Evolutionary conservation across 1,284 basidiomycete genomes (phyloP).

Genomic region (Rhodofomes roseus): DNA sequence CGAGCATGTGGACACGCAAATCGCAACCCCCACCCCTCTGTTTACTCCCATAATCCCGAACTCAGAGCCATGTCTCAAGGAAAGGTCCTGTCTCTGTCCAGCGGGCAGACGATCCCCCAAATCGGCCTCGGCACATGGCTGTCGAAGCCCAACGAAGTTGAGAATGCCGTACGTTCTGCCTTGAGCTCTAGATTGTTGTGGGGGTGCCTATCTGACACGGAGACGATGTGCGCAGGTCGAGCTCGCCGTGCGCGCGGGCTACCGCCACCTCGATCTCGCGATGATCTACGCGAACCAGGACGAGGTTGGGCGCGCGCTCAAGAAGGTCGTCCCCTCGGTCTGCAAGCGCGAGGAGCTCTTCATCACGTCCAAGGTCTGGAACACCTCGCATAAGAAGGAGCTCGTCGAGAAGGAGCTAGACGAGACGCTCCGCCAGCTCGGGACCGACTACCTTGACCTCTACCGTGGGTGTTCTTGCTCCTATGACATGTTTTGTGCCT

Average conservation of each 20-base stretch:
- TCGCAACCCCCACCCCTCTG: neutral
- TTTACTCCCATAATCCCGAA: neutral
- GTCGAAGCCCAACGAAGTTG: conserved; percentile 73
- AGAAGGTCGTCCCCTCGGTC: conserved; percentile 76
- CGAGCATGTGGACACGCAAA: neutral
- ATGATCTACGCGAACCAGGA: conserved; percentile 73
- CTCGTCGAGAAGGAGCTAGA: conserved; percentile 73
- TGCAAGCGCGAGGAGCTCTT: conserved; percentile 82
- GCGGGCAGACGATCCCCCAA: conserved; percentile 54
- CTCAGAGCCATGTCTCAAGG: neutral
- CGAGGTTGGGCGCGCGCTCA: conserved; percentile 67
- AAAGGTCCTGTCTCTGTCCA: conserved; percentile 34
- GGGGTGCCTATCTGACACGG: neutral
- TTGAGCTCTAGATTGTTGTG: too few relatives aligned
- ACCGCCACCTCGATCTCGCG: conserved; percentile 80
- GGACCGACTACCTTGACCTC: conserved; percentile 75
- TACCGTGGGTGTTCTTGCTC: conserved; percentile 37
- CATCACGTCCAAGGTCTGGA: conserved; percentile 84
- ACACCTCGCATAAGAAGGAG: conserved; percentile 59
- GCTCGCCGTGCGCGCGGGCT: conserved; percentile 68
- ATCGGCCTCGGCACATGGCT: conserved; percentile 85
- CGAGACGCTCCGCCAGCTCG: conserved; percentile 69
- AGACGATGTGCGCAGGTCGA: conserved; percentile 48
- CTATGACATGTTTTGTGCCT: neutral
- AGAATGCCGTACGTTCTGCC: conserved; percentile 63